These are phyloP conservation scores for Rhododendron kiyosumense DNA, from an alignment of 148 eudicot genomes.

Conservation along the genomic window DNA sequence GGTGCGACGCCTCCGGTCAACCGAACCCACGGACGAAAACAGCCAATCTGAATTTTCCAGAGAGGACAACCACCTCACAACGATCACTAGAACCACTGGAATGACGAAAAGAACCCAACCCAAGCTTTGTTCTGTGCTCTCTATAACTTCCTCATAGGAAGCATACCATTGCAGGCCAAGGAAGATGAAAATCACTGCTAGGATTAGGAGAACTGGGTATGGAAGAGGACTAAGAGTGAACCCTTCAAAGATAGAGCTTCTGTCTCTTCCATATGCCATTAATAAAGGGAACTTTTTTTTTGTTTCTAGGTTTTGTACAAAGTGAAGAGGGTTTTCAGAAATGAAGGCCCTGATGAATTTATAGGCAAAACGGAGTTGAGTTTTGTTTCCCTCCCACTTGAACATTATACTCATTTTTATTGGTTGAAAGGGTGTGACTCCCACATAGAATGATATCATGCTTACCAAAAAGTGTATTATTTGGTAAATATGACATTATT, in stretches of 20 bases:
- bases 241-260: conserved; percentile 43
- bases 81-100: conserved; percentile 49
- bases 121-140: conserved; percentile 39
- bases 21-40: conserved; percentile 14
- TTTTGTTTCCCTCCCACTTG: too few species aligned
- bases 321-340: neutral
- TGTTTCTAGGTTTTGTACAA: neutral
- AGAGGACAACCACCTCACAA: conserved; percentile 48
- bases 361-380: neutral
- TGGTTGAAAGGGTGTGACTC: too few species aligned
- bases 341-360: neutral
- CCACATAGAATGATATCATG: too few species aligned
- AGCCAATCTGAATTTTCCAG: conserved; percentile 27
- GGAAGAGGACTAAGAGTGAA: conserved; percentile 69
- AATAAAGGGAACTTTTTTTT: neutral
- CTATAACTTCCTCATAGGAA: conserved; percentile 50
- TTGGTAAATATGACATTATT: too few species aligned
- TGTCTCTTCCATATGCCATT: conserved; percentile 19
- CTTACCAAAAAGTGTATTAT: too few species aligned
- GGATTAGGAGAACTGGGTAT: conserved; percentile 56
- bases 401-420: too few species aligned
- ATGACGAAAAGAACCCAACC: conserved; percentile 60
- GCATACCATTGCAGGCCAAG: conserved; percentile 50
- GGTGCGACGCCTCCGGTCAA: conserved; percentile 25
- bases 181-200: conserved; percentile 44